Base-by-base conservation (phyloP, 192 early-diverging fungal genomes). In the Gamsiella multidivaricata region DNA sequence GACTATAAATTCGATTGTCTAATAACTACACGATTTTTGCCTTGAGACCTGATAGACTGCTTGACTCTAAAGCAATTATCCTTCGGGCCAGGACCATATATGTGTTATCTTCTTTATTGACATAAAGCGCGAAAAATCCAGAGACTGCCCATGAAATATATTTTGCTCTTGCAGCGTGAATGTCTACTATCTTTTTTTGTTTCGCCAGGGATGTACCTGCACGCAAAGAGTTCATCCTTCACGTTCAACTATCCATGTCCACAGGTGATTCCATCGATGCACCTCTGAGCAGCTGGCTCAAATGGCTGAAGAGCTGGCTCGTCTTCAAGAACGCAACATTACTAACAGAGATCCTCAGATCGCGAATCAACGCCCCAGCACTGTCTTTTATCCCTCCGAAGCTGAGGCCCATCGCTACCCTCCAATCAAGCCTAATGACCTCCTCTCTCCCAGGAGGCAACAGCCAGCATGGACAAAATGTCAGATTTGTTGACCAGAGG, bases 151-250 rank as follows among this genome's bases (percentile, higher is more conserved):
- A 29, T 18, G 28, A 10, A 59, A 41, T 59, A 59, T 43, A 41
- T 59, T 43, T 41, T 59, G 41, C 36, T 59, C 57, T 31, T 26
- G 31, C 0, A n/a, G 26, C 53, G 12, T 6, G 15, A 42, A 6
- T 22, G 20, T 36, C 9, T 23, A 18, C n/a, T 28, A 62, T 62
- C 61, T 49, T 62, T 33, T 54, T 33, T 54, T 50, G 62, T 53
- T 65, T 65, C 50, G 62, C 62, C 62, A 39, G 51, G 62, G 51
- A 65, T 51, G 7, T 42, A 20, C 37, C 39, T 36, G 29, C 26
- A 49, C 20, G 31, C 31, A 22, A 5, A 34, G 46, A 51, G 46
- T 36, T 62, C 52, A 65, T 26, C 5, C 12, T n/a, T 41, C 6
- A 3, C 18, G 10, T 51, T 37, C 49, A 26, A 31, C 5, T 33